Conservation (phyloP, 1,284 basidiomycete species). For the Abortiporus biennis region DNA sequence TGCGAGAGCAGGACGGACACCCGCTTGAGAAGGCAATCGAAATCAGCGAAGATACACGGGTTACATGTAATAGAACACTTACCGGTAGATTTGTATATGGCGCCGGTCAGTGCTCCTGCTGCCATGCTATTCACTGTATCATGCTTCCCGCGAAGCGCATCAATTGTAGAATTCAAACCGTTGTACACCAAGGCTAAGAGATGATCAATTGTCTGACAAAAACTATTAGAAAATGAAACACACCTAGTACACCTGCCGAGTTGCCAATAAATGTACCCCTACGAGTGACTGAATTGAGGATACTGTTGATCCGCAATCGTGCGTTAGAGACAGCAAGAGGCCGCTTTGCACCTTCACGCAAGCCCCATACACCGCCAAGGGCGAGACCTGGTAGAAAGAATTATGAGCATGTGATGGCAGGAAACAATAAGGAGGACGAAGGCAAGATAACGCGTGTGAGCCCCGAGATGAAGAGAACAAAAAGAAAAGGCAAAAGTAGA, state of each 20-base stretch:
- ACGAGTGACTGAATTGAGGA: constrained; percentile 94
- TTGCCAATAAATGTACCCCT: constrained; percentile 98
- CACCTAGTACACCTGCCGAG: constrained; percentile 95
- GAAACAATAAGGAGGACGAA: constrained; percentile 66
- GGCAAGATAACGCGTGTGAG: constrained; percentile 66
- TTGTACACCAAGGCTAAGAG: constrained; percentile 87
- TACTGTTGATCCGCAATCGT: constrained; percentile 91
- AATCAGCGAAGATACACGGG: constrained; percentile 13
- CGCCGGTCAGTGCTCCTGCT: constrained; percentile 89
- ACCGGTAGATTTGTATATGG: constrained; percentile 93
- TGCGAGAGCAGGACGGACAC: constrained; percentile 82
- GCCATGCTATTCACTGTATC: constrained; percentile 89
- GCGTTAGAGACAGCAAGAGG: constrained; percentile 81
- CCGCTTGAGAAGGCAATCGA: constrained; percentile 57
- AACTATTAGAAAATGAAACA: constrained; percentile 18
- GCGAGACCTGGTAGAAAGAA: constrained; percentile 73
- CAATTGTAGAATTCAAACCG: constrained; percentile 91
- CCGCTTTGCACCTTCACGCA: constrained; percentile 89
- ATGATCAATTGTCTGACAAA: constrained; percentile 1
- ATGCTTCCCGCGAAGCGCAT: constrained; percentile 85
- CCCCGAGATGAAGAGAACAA: constrained; percentile 25
- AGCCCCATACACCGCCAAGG: constrained; percentile 91
- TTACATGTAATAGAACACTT: constrained; percentile 30
- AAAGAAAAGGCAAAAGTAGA: constrained; percentile 14
- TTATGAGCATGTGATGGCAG: constrained; percentile 64